Evolutionary conservation across 78 protist species (phyloP), one percentile per base, ranked within the genome.

Genomic region (Planoprotostelium fungivorum): DNA sequence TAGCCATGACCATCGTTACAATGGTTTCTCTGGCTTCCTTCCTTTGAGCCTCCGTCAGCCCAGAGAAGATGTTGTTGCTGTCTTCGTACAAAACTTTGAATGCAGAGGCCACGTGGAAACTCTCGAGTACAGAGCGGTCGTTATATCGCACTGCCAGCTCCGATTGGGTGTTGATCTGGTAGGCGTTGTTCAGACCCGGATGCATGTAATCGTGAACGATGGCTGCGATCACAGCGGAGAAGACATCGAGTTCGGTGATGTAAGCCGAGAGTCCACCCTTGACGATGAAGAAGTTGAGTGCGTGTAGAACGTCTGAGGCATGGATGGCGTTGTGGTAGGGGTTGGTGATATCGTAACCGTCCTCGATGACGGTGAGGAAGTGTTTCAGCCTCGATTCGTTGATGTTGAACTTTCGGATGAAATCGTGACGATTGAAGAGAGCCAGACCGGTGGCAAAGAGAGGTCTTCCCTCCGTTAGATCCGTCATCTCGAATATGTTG

Each of bases 301-400:
- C 88, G 84, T 89, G 92, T 34, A 85, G 37, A 36, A 92, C 95
- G 83, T 95, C 96, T 0, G 95, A 86, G 28, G 95, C 96, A 84
- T 92, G 96, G 29, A 34, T 88, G 28, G 88, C n/a, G 90, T 95
- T 95, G 88, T 95, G 96, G 90, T 88, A 95, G n/a, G 95, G 93
- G 86, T 91, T 91, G 10, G n/a, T 28, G 35, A 84, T 84, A 31
- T 90, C 89, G 31, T 91, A 91, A 31, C 88, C 89, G 1, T 1
- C 38, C 86, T 91, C 93, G 16, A 91, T 84, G 29, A 35, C 37
- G 29, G 36, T 36, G 38, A 91, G 88, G 51, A 91, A 91, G 16
- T 1, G 29, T 35, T 88, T 86, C 37, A 91, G 84, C 1, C 37
- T 31, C 0, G 38, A 51, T 0, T 83, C 37, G 84, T 51, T 87